Conservation (phyloP, 805 yeast species). For the Cyberlindnera euphorbiiphila region DNA sequence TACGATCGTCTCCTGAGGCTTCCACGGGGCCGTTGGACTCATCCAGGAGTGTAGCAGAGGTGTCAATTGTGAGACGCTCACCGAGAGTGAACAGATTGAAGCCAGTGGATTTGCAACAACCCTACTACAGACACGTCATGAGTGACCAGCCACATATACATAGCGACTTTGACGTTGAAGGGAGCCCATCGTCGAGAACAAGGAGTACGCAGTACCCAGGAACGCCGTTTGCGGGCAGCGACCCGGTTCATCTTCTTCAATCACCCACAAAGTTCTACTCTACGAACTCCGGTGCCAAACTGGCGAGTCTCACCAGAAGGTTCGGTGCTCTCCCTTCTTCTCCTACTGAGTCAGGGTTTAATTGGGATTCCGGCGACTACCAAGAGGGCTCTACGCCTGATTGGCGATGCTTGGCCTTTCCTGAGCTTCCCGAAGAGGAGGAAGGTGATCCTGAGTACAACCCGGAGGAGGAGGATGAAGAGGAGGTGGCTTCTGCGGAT, state of each 20-base stretch:
- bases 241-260: neutral
- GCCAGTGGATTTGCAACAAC: too few relatives aligned
- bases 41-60: too few relatives aligned
- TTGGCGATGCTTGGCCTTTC: slow-evolving; percentile 7
- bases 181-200: slow-evolving; percentile 11
- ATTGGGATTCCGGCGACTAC: slow-evolving; percentile 2
- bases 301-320: neutral
- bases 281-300: neutral
- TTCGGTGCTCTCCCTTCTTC: slow-evolving; percentile 13
- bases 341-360: slow-evolving; percentile 2
- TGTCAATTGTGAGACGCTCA: too few relatives aligned
- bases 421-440: slow-evolving; percentile 14
- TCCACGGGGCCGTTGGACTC: too few relatives aligned
- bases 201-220: neutral
- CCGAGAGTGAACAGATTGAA: slow-evolving; percentile 10
- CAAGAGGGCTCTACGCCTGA: slow-evolving; percentile 9
- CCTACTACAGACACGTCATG: slow-evolving; percentile 1
- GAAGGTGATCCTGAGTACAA: slow-evolving; percentile 14
- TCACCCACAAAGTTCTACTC: neutral
- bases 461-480: slow-evolving; percentile 10
- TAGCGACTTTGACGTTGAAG: neutral
- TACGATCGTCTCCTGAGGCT: too few relatives aligned
- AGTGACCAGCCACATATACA: slow-evolving; percentile 1
- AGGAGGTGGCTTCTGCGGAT: slow-evolving; percentile 9
- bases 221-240: neutral